Conservation (phyloP, 805 yeast genomes). For the Candida incommunis region DNA sequence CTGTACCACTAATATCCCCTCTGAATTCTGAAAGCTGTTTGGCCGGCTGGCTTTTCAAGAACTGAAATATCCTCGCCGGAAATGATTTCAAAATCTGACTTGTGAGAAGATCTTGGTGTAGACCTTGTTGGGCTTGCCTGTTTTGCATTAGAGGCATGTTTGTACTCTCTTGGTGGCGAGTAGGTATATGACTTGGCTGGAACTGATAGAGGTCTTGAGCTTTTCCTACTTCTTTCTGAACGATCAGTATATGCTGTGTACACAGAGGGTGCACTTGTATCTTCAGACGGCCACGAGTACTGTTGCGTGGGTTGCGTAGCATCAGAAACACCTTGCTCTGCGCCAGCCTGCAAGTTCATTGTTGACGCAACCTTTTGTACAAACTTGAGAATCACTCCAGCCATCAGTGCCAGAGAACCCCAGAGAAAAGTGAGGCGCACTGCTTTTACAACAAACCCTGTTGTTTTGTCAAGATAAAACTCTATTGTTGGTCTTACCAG, state of each 20-base stretch:
- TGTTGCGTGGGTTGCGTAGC: not conserved
- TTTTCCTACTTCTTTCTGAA: not conserved
- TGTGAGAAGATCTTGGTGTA: not conserved
- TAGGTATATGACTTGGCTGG: slow-evolving; percentile 1
- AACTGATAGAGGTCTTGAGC: not conserved
- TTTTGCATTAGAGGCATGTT: not conserved
- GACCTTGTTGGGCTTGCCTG: slow-evolving; percentile 4
- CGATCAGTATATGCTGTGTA: not conserved
- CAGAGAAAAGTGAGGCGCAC: slow-evolving; percentile 5
- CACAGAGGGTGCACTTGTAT: not conserved
- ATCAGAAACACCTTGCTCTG: not conserved
- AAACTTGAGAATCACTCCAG: slow-evolving; percentile 4
- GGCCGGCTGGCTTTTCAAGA: slow-evolving; percentile 7
- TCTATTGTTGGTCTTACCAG: slow-evolving; percentile 6
- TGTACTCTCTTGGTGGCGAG: not conserved
- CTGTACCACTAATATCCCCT: slow-evolving; percentile 1
- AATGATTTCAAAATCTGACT: not conserved
- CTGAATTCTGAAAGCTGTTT: slow-evolving; percentile 5
- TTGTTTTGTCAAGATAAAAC: slow-evolving; percentile 7
- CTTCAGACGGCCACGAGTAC: not conserved
- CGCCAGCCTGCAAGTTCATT: slow-evolving; percentile 2
- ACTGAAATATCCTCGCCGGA: slow-evolving; percentile 1
- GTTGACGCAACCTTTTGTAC: slow-evolving; percentile 6
- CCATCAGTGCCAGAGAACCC: slow-evolving; percentile 6
- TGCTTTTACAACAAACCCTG: slow-evolving; percentile 3